A percentile compares a stretch with the other conserved stretches of the same genome.
phyloP scores from a whole-genome alignment of 768 basidiomycete genomes.

The Psilocybe tampanensis region DNA sequence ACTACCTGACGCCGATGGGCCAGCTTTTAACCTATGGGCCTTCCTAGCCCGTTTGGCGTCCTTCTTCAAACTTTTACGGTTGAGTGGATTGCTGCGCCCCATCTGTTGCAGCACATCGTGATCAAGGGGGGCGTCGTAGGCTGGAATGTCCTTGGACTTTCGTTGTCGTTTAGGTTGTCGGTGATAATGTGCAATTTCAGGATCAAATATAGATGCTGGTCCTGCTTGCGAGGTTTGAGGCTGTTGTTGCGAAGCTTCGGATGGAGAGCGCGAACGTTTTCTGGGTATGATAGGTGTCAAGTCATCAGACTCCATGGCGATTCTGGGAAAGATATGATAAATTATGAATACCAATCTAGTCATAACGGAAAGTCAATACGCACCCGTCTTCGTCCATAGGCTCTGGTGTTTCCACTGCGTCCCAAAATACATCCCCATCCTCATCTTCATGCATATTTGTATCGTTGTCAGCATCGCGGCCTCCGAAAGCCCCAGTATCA shows the following conservation, averaged over 20 bases:
- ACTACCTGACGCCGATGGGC: not conserved
- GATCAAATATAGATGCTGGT: not conserved
- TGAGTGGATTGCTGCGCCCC: constrained; percentile 61
- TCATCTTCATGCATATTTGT: constrained; percentile 48
- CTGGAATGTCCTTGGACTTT: constrained; percentile 53
- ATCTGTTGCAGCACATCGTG: constrained; percentile 46
- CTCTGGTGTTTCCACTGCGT: constrained; percentile 38
- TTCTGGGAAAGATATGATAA: constrained; percentile 19
- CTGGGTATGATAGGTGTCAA: constrained; percentile 33
- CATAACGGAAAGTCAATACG: constrained; percentile 9
- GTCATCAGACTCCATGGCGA: constrained; percentile 38
- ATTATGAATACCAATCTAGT: not conserved
- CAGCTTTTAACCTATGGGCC: constrained; percentile 38
- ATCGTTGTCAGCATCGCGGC: constrained; percentile 37
- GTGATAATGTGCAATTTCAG: constrained; percentile 22
- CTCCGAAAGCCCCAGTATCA: constrained; percentile 79
- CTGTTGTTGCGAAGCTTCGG: constrained; percentile 19
- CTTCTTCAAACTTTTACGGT: constrained; percentile 59
- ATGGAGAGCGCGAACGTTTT: constrained; percentile 42
- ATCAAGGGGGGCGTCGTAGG: constrained; percentile 54
- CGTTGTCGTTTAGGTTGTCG: constrained; percentile 65
- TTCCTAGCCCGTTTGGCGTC: constrained; percentile 66
- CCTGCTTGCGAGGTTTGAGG: not conserved
- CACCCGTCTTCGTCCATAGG: constrained; percentile 45
- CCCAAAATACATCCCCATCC: constrained; percentile 42